These are phyloP conservation scores for Amauroascus verrucosus DNA, from an alignment of 2,329 filamentous ascomycete genomes.

Conservation along the genomic window DNA sequence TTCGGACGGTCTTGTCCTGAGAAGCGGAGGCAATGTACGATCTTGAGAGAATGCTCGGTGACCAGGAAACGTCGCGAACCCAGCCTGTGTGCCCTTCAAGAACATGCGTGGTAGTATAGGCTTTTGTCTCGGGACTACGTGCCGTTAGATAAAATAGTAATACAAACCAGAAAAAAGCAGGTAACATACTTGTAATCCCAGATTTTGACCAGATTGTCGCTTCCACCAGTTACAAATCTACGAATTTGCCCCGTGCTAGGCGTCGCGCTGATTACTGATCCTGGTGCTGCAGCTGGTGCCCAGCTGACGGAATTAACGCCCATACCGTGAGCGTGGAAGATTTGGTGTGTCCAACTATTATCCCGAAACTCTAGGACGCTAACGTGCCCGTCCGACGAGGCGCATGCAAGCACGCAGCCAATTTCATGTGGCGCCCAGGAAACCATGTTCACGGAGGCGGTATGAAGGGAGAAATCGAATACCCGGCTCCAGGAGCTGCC, in stretches of 20 bases:
- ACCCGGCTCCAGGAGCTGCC: slow-evolving; percentile 66
- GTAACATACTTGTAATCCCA: slow-evolving; percentile 63
- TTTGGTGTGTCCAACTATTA: slow-evolving; percentile 79
- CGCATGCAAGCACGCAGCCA: slow-evolving; percentile 87
- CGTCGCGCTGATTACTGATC: slow-evolving; percentile 68
- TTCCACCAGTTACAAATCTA: slow-evolving; percentile 88
- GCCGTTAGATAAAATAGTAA: neutral
- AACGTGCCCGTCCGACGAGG: slow-evolving; percentile 86
- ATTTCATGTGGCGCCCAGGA: slow-evolving; percentile 96
- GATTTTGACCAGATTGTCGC: slow-evolving; percentile 86
- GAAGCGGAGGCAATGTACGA: slow-evolving; percentile 92
- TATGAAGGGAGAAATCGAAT: slow-evolving; percentile 88
- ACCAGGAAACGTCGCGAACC: slow-evolving; percentile 97
- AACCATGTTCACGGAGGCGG: slow-evolving; percentile 91
- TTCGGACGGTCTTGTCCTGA: slow-evolving; percentile 93
- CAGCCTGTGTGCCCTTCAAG: slow-evolving; percentile 82
- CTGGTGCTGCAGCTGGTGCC: slow-evolving; percentile 77
- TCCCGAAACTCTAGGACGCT: slow-evolving; percentile 95
- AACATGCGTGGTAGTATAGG: slow-evolving; percentile 45
- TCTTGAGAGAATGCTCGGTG: slow-evolving; percentile 86
- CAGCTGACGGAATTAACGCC: slow-evolving; percentile 94
- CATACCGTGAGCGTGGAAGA: slow-evolving; percentile 83
- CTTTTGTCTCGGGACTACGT: slow-evolving; percentile 41
- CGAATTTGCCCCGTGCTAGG: slow-evolving; percentile 55
- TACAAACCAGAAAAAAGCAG: neutral